Evolutionary conservation across 176 grass and related monocot species (phyloP), one percentile per base, ranked within the genome.

Genomic region (Pharus latifolius): DNA sequence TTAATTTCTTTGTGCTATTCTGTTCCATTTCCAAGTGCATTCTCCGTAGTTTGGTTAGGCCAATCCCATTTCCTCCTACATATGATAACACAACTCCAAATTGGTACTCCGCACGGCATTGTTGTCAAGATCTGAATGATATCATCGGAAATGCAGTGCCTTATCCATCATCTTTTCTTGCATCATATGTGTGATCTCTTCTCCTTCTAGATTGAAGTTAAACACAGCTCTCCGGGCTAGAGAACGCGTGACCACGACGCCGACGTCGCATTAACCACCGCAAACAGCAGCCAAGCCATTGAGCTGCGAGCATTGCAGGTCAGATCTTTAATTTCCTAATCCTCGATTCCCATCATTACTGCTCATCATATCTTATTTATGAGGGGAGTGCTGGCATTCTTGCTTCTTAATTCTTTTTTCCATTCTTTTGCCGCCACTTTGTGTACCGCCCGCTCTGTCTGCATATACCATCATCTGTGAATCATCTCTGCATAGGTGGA

Each of bases 21-120:
- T 7, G 44, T 25, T 68, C 42, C 13, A 31, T 44, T 80, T 41
- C 50, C 46, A 31, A 12, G 44, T 73, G 43, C 66, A 79, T 38
- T 30, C 56, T 63, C 60, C 37, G 23, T 43, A 63, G 71, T 68
- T 84, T 62, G 28, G 60, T 83, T n/a, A 72, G 65, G 55, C 50
- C 56, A 76, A 83, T 86, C 79, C 43, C 13, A 24, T 34, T 32
- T 63, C 57, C 49, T 38, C 56, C 73, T 77, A 96, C 91, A 96
- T 96, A 84, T 80, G 91, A 96, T 96, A 87, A 91, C 78, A 83
- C 77, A 20, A 52, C 45, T 81, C 25, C 69, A 68, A 76, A 84
- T 75, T 76, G 78, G 16, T 34, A 75, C 15, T 59, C 12, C 33
- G 5, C 59, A 56, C 32, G 56, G 64, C 56, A 65, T 31, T 70